phyloP scores from a whole-genome alignment of 2,329 filamentous ascomycete species.

The Penicillium sp. region DNA sequence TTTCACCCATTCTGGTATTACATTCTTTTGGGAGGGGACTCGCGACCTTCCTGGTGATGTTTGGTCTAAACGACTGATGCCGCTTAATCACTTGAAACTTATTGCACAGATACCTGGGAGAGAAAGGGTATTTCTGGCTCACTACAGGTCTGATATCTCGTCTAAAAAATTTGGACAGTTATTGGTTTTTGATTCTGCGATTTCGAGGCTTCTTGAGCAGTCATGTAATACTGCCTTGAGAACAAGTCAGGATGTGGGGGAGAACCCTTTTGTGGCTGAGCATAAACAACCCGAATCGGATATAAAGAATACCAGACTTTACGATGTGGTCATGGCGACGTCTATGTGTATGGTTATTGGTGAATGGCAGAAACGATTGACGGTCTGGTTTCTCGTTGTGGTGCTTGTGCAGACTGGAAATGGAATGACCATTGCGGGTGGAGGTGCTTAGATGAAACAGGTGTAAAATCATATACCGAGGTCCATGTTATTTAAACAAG shows the following conservation, averaged over 20 bases:
- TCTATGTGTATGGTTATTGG: slow-evolving; percentile 20
- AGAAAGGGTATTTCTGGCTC: not conserved
- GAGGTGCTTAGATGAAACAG: too few relatives aligned
- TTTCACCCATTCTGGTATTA: slow-evolving; percentile 9
- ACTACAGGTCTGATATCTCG: slow-evolving; percentile 1
- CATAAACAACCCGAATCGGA: not conserved
- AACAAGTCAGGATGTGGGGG: not conserved
- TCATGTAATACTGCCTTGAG: not conserved
- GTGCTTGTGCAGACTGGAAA: not conserved
- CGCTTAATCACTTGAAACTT: slow-evolving; percentile 14
- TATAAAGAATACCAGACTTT: slow-evolving; percentile 1
- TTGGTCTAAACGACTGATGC: slow-evolving; percentile 2
- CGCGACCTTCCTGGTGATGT: slow-evolving; percentile 1
- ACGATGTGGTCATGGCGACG: slow-evolving; percentile 14
- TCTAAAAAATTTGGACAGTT: slow-evolving; percentile 9
- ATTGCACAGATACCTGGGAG: slow-evolving; percentile 1
- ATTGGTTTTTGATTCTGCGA: slow-evolving; percentile 7
- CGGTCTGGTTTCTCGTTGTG: not conserved
- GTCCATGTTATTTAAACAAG: not conserved
- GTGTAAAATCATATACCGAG: not conserved
- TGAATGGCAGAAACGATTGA: slow-evolving; percentile 12
- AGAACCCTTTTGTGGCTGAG: not conserved
- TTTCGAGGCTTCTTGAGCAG: slow-evolving; percentile 5
- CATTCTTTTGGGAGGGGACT: slow-evolving; percentile 15
- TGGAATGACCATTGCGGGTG: not conserved